Conservation (phyloP, 208 protist genomes). For the Herpetomonas tarakana region DNA sequence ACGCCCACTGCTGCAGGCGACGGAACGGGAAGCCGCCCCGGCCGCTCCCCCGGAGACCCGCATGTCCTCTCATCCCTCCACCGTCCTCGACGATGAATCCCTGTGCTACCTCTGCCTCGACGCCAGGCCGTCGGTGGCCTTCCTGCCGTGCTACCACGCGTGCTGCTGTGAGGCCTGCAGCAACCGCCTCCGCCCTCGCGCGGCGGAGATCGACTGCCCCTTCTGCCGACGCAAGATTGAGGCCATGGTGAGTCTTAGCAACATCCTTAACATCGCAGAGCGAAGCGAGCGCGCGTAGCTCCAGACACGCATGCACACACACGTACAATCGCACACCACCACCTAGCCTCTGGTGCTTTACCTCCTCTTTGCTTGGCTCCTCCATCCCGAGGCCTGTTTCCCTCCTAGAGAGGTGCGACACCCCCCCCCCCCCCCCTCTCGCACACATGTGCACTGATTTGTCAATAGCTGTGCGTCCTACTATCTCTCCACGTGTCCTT, state of each 20-base stretch:
- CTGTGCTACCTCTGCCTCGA: slow-evolving; percentile 49
- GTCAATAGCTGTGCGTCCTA: too few relatives aligned
- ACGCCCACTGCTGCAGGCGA: background rate
- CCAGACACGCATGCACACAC: slow-evolving; percentile 3
- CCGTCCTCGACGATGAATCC: slow-evolving; percentile 21
- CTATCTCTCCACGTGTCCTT: too few relatives aligned
- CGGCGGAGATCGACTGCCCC: slow-evolving; percentile 29
- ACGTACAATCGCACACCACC: slow-evolving; percentile 1
- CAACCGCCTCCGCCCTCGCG: slow-evolving; percentile 32
- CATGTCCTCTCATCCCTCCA: slow-evolving; percentile 12
- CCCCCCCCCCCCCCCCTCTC: too few relatives aligned
- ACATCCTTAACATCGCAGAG: slow-evolving; percentile 2
- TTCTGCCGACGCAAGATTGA: slow-evolving; percentile 43
- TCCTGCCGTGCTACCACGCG: slow-evolving; percentile 56
- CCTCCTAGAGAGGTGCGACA: too few relatives aligned
- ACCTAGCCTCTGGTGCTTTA: too few relatives aligned
- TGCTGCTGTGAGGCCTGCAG: slow-evolving; percentile 52
- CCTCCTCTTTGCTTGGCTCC: too few relatives aligned
- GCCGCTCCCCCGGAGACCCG: background rate
- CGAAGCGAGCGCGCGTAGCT: background rate
- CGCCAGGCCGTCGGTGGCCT: slow-evolving; percentile 31
- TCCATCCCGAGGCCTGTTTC: too few relatives aligned
- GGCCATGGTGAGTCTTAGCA: slow-evolving; percentile 47
- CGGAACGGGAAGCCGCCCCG: too few relatives aligned
- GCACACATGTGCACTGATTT: too few relatives aligned